These are phyloP conservation scores for Chaetomium fimeti DNA, from an alignment of 495 filamentous ascomycete genomes.

Conservation along the genomic window DNA sequence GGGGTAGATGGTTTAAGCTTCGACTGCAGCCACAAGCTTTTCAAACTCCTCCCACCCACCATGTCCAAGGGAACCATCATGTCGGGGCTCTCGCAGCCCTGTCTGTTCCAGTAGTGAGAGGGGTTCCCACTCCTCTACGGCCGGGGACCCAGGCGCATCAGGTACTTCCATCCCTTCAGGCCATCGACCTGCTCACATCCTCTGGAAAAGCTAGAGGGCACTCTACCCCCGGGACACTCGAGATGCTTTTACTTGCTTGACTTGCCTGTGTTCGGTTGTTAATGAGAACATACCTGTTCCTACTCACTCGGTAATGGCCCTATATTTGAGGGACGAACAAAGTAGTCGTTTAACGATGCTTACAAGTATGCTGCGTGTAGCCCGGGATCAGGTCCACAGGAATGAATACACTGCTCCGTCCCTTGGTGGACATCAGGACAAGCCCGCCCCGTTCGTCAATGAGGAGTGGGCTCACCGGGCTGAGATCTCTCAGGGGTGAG, in stretches of 20 bases:
- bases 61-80: not conserved
- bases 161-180: not conserved
- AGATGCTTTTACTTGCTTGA: not conserved
- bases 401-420: not conserved
- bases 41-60: not conserved
- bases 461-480: slow-evolving; percentile 12
- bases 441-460: not conserved
- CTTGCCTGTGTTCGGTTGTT: not conserved
- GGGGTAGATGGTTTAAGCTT: not conserved
- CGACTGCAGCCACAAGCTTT: not conserved
- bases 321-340: not conserved
- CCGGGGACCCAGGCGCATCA: slow-evolving; percentile 7
- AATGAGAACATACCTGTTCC: not conserved
- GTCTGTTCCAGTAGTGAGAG: not conserved
- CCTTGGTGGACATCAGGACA: slow-evolving; percentile 5
- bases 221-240: not conserved
- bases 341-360: not conserved
- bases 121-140: not conserved
- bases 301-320: not conserved
- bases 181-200: not conserved
- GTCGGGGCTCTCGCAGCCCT: slow-evolving; percentile 3
- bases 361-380: not conserved
- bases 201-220: too few species aligned
- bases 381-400: not conserved
- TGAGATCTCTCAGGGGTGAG: slow-evolving; percentile 6